These are phyloP conservation scores for Thuja plicata DNA, from an alignment of 83 land plant species.

Conservation along the genomic window DNA sequence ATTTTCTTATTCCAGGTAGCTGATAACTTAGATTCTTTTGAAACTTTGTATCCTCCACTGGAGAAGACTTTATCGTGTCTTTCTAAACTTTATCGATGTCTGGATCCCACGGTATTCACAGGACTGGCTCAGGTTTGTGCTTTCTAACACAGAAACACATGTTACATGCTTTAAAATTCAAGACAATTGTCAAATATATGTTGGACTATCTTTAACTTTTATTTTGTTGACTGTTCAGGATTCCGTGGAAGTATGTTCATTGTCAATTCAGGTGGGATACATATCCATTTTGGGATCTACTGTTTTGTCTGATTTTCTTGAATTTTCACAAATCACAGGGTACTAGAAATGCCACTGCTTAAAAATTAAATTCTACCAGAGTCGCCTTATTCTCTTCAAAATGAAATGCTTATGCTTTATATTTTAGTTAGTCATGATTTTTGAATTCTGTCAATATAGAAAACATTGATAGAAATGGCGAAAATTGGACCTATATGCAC, in stretches of 20 bases:
- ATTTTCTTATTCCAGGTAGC: conserved; percentile 41
- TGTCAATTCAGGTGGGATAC: conserved; percentile 76
- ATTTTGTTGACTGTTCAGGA: conserved; percentile 48
- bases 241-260: conserved; percentile 87
- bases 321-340: background rate
- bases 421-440: background rate
- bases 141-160: background rate
- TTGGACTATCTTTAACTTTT: background rate
- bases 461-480: background rate
- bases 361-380: background rate
- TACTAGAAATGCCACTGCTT: background rate
- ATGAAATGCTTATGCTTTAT: background rate
- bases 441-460: background rate
- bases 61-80: conserved; percentile 90
- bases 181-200: no score
- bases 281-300: background rate
- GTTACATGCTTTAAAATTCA: background rate
- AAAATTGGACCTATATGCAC: background rate
- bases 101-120: conserved; percentile 91
- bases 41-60: conserved; percentile 84
- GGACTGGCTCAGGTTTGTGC: conserved; percentile 89
- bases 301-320: background rate
- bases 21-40: conserved; percentile 49
- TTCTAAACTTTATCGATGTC: conserved; percentile 85
- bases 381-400: background rate